Evolutionary conservation across 1,139 yeast genomes (phyloP).

Genomic region (Pichia sp.): DNA sequence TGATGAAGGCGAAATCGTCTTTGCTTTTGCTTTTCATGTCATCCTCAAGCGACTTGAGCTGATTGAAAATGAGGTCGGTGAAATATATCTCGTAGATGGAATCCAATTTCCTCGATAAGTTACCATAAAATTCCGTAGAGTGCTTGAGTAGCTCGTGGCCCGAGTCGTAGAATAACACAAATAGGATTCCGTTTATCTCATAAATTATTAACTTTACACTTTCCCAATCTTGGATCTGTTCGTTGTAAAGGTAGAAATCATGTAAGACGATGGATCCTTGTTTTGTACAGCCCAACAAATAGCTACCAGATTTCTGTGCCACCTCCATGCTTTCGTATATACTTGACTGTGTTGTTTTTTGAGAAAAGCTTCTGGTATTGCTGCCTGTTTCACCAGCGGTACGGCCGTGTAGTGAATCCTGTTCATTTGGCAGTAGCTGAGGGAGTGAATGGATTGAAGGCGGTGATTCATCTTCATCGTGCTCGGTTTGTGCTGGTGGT

Average conservation of each 20-base stretch:
- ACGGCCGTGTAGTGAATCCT: neutral
- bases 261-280: slow-evolving; percentile 20
- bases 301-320: slow-evolving; percentile 23
- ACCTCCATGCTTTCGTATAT: slow-evolving; percentile 15
- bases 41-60: slow-evolving; percentile 23
- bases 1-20: slow-evolving; percentile 10
- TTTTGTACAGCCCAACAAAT: slow-evolving; percentile 23
- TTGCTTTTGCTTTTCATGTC: slow-evolving; percentile 7
- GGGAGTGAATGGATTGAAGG: neutral
- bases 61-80: slow-evolving; percentile 25
- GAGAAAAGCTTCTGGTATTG: slow-evolving; percentile 2
- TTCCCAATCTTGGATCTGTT: neutral
- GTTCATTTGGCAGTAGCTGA: neutral
- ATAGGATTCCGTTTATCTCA: slow-evolving; percentile 30
- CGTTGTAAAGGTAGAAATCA: slow-evolving; percentile 15
- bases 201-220: slow-evolving; percentile 23
- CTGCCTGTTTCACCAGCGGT: neutral
- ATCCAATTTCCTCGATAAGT: slow-evolving; percentile 38
- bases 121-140: slow-evolving; percentile 17
- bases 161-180: slow-evolving; percentile 21
- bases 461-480: neutral
- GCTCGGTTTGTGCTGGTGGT: neutral
- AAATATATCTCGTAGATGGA: slow-evolving; percentile 28
- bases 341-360: slow-evolving; percentile 1
- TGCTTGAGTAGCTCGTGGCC: neutral